Evolutionary conservation across 441 rosid genomes (phyloP), one percentile per base, ranked within the genome.

Genomic region (Pelargonium cotyledonis): DNA sequence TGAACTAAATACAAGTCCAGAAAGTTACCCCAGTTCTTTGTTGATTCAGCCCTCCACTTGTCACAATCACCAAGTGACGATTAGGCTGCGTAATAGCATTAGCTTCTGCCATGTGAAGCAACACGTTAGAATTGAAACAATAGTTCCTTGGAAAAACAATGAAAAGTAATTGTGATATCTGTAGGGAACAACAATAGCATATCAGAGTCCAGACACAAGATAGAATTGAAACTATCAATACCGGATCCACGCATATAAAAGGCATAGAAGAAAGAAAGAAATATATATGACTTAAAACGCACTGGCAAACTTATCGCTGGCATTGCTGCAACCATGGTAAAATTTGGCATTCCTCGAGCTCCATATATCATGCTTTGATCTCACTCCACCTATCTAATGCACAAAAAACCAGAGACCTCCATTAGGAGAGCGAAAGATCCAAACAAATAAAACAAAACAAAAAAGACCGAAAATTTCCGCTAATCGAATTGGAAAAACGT

Each of bases 31-130:
- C 94, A 64, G 94, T 85, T 72, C 91, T 81, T 70, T 88, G 89
- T 66, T 88, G 94, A 80, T 88, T 88, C 49, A 88, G 68, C 60
- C 94, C 91, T 79, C 94, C 94, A 72, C 94, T 86, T 10, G 94
- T 88, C 5, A 83, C 91, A 8, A 88, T 85, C 75, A 82, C 49
- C 81, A 86, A 49, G 76, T 85, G 86, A n/a, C 89, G 81, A 79
- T 80, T 69, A 8, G 77, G 79, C 7, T 85, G 82, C 0, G 75
- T 86, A 77, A 69, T 84, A 71, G 38, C 73, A 41, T 76, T 78
- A 23, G 80, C 75, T 26, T 62, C 93, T 88, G 80, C 69, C 72
- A 66, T 70, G 69, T 47, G 46, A 8, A 49, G 62, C 29, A 72
- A 71, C 49, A 72, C 70, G 63, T 70, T 64, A 62, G 43, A 14